These are phyloP conservation scores for Cunninghamia lanceolata DNA, from an alignment of 75 land plant species.

Conservation along the genomic window DNA sequence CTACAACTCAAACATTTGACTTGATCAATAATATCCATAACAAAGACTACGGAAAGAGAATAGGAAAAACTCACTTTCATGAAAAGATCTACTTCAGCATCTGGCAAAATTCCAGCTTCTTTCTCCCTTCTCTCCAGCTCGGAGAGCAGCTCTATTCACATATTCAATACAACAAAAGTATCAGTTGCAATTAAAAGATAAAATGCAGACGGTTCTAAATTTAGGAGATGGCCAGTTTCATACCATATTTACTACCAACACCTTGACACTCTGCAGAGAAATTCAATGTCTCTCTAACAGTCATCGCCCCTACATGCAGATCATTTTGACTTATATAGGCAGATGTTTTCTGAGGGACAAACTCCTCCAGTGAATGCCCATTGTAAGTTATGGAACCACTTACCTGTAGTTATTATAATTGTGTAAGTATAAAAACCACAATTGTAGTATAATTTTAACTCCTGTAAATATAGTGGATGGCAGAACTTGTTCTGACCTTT, in stretches of 20 bases:
- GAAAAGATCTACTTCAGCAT: conserved; percentile 63
- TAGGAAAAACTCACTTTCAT: conserved; percentile 52
- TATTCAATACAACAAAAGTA: background rate
- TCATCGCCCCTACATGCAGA: conserved; percentile 74
- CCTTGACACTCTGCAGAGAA: conserved; percentile 91
- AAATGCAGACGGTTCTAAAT: background rate
- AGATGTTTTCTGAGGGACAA: conserved; percentile 63
- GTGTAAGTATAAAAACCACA: too few species aligned
- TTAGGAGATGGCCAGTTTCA: background rate
- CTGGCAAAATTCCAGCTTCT: conserved; percentile 61
- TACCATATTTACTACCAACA: conserved; percentile 76
- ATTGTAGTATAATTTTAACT: background rate
- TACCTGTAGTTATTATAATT: conserved; percentile 21
- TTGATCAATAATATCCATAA: too few species aligned
- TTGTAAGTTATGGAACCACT: conserved; percentile 60
- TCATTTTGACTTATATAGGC: conserved; percentile 85
- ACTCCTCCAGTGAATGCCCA: conserved; percentile 59
- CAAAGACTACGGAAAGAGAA: background rate
- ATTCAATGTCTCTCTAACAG: conserved; percentile 82
- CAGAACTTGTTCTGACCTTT: background rate
- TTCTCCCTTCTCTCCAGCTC: conserved; percentile 67
- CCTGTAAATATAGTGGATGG: background rate
- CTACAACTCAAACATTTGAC: background rate
- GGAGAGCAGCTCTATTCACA: conserved; percentile 35
- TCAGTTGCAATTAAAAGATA: background rate